Conservation (phyloP, 2,329 filamentous ascomycete species). For the Aspergillus versicolor region DNA sequence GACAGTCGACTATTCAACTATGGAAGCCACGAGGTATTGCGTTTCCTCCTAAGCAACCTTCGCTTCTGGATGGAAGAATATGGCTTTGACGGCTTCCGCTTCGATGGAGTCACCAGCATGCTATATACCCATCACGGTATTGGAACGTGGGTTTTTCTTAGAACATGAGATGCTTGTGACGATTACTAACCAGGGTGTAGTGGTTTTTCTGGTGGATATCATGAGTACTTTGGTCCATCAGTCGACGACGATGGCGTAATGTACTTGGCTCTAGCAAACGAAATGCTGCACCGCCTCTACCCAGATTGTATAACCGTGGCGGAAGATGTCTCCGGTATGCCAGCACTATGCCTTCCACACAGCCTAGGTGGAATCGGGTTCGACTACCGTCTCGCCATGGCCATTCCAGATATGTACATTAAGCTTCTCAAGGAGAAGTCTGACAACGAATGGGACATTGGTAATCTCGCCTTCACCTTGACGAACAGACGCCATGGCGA, state of each 20-base stretch:
- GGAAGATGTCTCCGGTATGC: conserved; percentile 98
- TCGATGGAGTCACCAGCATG: conserved; percentile 98
- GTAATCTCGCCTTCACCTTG: conserved; percentile 77
- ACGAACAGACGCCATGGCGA: conserved; percentile 93
- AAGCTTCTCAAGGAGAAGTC: conserved; percentile 93
- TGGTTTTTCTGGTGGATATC: conserved; percentile 95
- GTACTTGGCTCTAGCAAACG: conserved; percentile 94
- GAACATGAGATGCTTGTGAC: background rate
- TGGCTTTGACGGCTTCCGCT: conserved; percentile 92
- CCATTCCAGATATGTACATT: conserved; percentile 98
- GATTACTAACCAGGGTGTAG: conserved; percentile 44
- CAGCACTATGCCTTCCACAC: conserved; percentile 84
- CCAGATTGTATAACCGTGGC: conserved; percentile 87
- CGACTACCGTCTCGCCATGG: conserved; percentile 97
- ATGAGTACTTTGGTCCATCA: conserved; percentile 88
- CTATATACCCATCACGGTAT: conserved; percentile 95
- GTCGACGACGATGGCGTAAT: conserved; percentile 93
- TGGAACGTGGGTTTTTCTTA: conserved; percentile 70
- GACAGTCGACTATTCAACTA: conserved; percentile 98
- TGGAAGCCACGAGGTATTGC: conserved; percentile 85
- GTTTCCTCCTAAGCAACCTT: conserved; percentile 94
- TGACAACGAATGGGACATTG: conserved; percentile 90
- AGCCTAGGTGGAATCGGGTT: conserved; percentile 90
- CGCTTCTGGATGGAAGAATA: conserved; percentile 99
- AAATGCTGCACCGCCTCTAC: conserved; percentile 89